These are phyloP conservation scores for Ceratobasidium sp. DNA, from an alignment of 1,284 basidiomycete species.

Conservation along the genomic window DNA sequence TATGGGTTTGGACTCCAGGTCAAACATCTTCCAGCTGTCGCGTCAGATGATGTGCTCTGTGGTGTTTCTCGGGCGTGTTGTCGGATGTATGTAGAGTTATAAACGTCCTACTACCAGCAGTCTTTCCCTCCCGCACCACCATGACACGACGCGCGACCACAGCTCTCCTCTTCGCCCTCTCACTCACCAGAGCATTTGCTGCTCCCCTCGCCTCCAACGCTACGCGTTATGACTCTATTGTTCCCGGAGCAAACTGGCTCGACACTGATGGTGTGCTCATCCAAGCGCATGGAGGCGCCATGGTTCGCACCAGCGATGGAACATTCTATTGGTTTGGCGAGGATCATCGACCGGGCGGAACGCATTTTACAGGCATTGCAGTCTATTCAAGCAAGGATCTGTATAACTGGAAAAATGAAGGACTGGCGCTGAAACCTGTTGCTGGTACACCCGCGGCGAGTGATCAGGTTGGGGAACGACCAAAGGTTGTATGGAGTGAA, in stretches of 20 bases:
- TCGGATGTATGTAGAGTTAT: constrained; percentile 2
- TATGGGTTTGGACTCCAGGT: background rate
- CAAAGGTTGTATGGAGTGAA: constrained; percentile 44
- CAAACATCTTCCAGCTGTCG: background rate
- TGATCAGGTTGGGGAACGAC: constrained; percentile 42
- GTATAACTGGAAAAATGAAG: constrained; percentile 50
- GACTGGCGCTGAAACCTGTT: constrained; percentile 47
- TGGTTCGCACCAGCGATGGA: constrained; percentile 48
- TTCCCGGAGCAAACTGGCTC: constrained; percentile 51
- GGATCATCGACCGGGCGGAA: constrained; percentile 37
- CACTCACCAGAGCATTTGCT: background rate
- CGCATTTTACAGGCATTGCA: constrained; percentile 46
- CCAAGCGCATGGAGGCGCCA: constrained; percentile 50
- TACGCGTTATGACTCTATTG: constrained; percentile 46
- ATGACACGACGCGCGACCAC: background rate
- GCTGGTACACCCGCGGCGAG: constrained; percentile 38
- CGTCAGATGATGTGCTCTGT: constrained; percentile 23
- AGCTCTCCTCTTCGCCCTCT: constrained; percentile 1
- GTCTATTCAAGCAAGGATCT: constrained; percentile 51
- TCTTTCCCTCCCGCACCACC: background rate
- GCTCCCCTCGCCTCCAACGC: constrained; percentile 25
- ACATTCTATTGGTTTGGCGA: constrained; percentile 52
- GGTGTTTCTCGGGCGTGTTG: constrained; percentile 10
- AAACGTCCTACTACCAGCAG: background rate
- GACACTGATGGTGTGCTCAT: constrained; percentile 52